These are phyloP conservation scores for Cladophialophora carrionii DNA, from an alignment of 2,329 filamentous ascomycete species.

Conservation along the genomic window DNA sequence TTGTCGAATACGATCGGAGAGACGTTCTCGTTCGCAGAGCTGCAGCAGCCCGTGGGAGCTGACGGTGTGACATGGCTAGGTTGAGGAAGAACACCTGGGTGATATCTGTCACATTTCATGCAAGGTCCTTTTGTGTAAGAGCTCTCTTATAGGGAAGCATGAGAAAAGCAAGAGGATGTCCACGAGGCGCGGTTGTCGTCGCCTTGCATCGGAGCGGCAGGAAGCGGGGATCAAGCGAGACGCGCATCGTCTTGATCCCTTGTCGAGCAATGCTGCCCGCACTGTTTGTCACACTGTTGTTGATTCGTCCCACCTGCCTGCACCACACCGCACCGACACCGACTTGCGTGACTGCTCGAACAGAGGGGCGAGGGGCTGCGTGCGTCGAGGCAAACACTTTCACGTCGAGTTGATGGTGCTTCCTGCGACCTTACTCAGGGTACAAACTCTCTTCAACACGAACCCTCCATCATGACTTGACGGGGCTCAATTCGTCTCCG, in stretches of 20 bases:
- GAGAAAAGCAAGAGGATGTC: not conserved
- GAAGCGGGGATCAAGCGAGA: constrained; percentile 9
- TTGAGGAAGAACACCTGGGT: not conserved
- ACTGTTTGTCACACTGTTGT: not conserved
- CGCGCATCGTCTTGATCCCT: not conserved
- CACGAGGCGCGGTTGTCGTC: constrained; percentile 24
- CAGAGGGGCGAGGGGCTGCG: not conserved
- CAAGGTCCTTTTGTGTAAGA: not conserved
- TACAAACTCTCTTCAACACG: not conserved
- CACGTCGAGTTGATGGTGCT: not conserved
- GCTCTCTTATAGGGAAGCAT: constrained; percentile 1
- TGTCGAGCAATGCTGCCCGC: not conserved
- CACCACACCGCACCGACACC: not conserved
- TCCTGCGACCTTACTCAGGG: not conserved
- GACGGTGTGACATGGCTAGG: constrained; percentile 23
- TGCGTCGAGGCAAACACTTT: not conserved
- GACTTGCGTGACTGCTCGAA: not conserved
- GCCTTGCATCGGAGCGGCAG: constrained; percentile 20
- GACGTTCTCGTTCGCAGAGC: constrained; percentile 18
- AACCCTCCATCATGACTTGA: not conserved
- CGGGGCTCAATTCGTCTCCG: constrained; percentile 2
- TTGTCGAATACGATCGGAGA: constrained; percentile 18
- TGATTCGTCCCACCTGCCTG: not conserved
- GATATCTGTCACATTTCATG: constrained; percentile 10
- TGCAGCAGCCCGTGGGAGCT: constrained; percentile 23